Evolutionary conservation across 441 rosid genomes (phyloP).

Genomic region (Pelargonium fulgidum): DNA sequence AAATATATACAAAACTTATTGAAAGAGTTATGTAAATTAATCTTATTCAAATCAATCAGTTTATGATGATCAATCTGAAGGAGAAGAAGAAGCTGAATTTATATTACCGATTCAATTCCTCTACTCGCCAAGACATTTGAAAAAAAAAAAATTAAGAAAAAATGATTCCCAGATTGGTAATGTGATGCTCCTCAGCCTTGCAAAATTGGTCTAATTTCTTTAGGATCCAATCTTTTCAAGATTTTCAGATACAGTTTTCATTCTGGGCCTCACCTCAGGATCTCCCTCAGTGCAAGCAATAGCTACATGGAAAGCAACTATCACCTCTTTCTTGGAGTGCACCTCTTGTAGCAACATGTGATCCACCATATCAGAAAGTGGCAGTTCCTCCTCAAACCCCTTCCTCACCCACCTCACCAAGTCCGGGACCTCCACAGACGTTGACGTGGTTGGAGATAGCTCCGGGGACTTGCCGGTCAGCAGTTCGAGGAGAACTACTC

Average conservation of each 20-base stretch:
- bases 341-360: slow-evolving; percentile 76
- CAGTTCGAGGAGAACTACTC: slow-evolving; percentile 69
- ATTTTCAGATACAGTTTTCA: slow-evolving; percentile 83
- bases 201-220: not conserved
- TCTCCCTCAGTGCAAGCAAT: slow-evolving; percentile 77
- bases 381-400: slow-evolving; percentile 76
- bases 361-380: slow-evolving; percentile 83
- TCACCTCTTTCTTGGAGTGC: slow-evolving; percentile 81
- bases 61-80: too few relatives aligned
- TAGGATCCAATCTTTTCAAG: slow-evolving; percentile 64
- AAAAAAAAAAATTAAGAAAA: too few relatives aligned
- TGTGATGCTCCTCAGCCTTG: too few relatives aligned
- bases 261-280: slow-evolving; percentile 83
- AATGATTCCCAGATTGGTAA: too few relatives aligned
- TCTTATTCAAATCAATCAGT: too few relatives aligned
- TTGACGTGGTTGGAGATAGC: slow-evolving; percentile 53
- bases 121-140: too few relatives aligned
- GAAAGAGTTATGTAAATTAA: too few relatives aligned
- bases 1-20: too few relatives aligned
- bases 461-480: slow-evolving; percentile 86
- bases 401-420: slow-evolving; percentile 81
- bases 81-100: too few relatives aligned
- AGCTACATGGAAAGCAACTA: slow-evolving; percentile 74
- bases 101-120: too few relatives aligned
- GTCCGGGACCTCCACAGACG: slow-evolving; percentile 63